phyloP scores from a whole-genome alignment of 345 rosid species.

The Kernera saxatilis region DNA sequence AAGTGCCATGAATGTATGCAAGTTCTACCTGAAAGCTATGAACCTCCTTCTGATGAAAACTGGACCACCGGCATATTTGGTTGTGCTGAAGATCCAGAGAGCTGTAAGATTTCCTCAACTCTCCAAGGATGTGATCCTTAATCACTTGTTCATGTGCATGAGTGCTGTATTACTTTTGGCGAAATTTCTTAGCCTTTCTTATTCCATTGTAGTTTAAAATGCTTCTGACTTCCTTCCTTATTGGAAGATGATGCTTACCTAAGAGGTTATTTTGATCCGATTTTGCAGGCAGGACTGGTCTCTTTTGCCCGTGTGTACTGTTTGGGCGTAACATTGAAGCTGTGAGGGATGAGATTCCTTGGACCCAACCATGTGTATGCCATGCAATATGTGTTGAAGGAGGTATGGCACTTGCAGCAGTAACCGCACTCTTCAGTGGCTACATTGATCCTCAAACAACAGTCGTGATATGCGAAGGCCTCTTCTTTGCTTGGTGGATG shows the following conservation, averaged over 20 bases:
- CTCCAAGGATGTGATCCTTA: not conserved
- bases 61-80: constrained; percentile 82
- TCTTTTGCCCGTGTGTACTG: constrained; percentile 75
- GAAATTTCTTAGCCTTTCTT: not conserved
- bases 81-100: constrained; percentile 64
- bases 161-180: not conserved
- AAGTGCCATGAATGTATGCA: constrained; percentile 84
- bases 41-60: constrained; percentile 91
- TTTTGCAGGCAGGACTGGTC: constrained; percentile 62
- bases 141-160: not conserved
- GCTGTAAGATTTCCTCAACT: constrained; percentile 47
- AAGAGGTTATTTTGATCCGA: not conserved
- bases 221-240: not conserved
- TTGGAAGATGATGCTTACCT: not conserved
- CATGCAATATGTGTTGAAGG: constrained; percentile 91
- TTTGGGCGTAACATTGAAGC: constrained; percentile 77
- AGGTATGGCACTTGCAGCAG: constrained; percentile 69
- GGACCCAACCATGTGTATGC: constrained; percentile 73
- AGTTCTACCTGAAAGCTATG: constrained; percentile 64
- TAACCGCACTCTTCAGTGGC: constrained; percentile 59
- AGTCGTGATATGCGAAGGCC: constrained; percentile 63
- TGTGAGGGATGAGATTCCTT: constrained; percentile 59
- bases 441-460: constrained; percentile 72
- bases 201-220: not conserved
- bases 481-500: constrained; percentile 86